These are phyloP conservation scores for Candida saitoana DNA, from an alignment of 805 yeast genomes.

Conservation along the genomic window DNA sequence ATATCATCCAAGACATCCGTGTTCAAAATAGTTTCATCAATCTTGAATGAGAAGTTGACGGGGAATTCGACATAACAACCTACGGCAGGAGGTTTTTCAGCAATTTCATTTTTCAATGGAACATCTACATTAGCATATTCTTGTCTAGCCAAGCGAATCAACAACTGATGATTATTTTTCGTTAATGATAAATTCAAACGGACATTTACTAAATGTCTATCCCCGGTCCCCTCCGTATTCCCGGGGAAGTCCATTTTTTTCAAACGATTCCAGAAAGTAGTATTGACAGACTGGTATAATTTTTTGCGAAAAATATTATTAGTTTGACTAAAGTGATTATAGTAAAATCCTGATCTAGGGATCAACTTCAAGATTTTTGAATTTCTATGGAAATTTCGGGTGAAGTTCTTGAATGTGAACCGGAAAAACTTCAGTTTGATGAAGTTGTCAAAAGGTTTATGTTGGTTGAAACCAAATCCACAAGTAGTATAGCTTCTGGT, in stretches of 20 bases:
- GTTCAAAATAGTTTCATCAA: constrained; percentile 27
- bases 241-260: neutral
- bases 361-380: constrained; percentile 7
- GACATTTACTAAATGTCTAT: constrained; percentile 8
- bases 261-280: constrained; percentile 1
- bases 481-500: constrained; percentile 3
- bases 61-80: constrained; percentile 37
- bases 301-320: constrained; percentile 18
- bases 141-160: constrained; percentile 16
- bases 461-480: constrained; percentile 4
- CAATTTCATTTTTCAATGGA: neutral
- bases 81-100: neutral
- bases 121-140: constrained; percentile 11
- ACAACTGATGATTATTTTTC: constrained; percentile 18
- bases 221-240: neutral
- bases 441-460: constrained; percentile 1
- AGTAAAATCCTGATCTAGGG: constrained; percentile 16
- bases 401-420: neutral
- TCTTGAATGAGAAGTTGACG: constrained; percentile 18
- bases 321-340: constrained; percentile 21
- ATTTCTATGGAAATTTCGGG: constrained; percentile 1
- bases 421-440: constrained; percentile 1
- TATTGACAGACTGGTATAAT: constrained; percentile 12
- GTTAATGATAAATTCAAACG: constrained; percentile 28
- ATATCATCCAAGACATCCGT: constrained; percentile 43